Base-by-base conservation (phyloP, 805 yeast species). In the Cyberlindnera mississippiensis region DNA sequence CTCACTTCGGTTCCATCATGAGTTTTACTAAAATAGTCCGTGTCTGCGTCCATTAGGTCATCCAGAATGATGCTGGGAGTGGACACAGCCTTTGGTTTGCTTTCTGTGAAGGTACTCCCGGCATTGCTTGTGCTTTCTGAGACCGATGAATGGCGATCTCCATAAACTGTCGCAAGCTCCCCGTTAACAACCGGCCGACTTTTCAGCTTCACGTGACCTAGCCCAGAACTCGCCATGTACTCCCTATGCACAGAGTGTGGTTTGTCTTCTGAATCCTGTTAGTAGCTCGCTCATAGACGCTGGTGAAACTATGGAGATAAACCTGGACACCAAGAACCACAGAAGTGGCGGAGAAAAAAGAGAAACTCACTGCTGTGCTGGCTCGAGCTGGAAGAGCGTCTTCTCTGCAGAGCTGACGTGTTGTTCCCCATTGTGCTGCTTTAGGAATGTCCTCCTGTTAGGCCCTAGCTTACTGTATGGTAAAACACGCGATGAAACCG, bases 21-120 rank as follows among this genome's bases (percentile, higher is more conserved):
- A 7, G 29, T 29, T 12, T 41, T 46, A 6, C 35, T 16, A 29
- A 51, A 51, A 31, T 51, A 51, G 35, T 51, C 51, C 9, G 33
- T 32, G 33, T 42, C 51, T 30, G 24, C 24, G 9, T 45, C 51
- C 19, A 44, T 40, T 7, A 44, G 31, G 7, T 45, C 42, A 22
- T 50, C 51, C 12, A 42, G 32, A n/a, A 46, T 20, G 14, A 50
- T 44, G 20, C 46, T 48, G 16, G 54, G 54, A 4, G 53, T 46
- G 17, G 45, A 22, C n/a, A n/a, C n/a, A 11, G 43, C 51, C 15
- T 41, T 47, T 9, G 48, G 42, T 19, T 36, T 46, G 2, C 33
- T 26, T 5, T 33, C 20, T 15, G 31, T 19, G 17, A 33, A 13
- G 3, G 22, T 11, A 17, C 28, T 33, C 14, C 14, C 16, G n/a